Conservation (phyloP, 345 rosid genomes). For the Raphanus sativus region DNA sequence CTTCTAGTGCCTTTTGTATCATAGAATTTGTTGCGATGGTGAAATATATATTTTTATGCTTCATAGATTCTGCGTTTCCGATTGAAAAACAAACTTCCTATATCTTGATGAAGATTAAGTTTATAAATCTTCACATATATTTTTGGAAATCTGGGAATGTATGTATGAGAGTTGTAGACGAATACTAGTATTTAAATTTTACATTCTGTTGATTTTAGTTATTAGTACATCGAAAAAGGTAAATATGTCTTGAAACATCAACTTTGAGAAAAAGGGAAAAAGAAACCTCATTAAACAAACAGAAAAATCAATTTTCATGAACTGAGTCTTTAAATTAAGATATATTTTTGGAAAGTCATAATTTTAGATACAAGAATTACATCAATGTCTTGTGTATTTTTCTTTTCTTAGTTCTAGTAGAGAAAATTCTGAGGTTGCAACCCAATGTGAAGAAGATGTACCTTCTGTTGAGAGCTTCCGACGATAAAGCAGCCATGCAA, state of each 20-base stretch:
- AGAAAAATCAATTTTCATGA: background rate
- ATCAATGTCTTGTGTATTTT: background rate
- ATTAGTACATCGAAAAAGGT: background rate
- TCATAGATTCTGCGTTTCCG: too few species aligned
- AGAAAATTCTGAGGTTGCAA: constrained; percentile 85
- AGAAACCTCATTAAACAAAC: background rate
- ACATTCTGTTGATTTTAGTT: background rate
- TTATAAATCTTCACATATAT: background rate
- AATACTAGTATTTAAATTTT: background rate
- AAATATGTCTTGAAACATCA: background rate
- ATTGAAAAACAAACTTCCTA: too few species aligned
- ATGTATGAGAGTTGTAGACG: background rate
- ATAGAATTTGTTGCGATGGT: too few species aligned
- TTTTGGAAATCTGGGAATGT: background rate
- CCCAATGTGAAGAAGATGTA: constrained; percentile 86
- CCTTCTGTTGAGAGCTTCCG: constrained; percentile 76
- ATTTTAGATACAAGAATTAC: background rate
- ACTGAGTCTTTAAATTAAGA: background rate
- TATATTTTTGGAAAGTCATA: background rate
- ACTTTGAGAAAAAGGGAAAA: background rate
- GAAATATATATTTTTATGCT: too few species aligned
- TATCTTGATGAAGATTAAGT: background rate
- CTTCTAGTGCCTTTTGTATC: too few species aligned
- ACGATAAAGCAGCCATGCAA: constrained; percentile 58
- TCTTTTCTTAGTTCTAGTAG: constrained; percentile 58